A percentile compares a stretch with the other conserved stretches of the same genome.
These are phyloP conservation scores for Perkinsus olseni DNA, from an alignment of 169 alveolate genomes.

Conservation along the genomic window DNA sequence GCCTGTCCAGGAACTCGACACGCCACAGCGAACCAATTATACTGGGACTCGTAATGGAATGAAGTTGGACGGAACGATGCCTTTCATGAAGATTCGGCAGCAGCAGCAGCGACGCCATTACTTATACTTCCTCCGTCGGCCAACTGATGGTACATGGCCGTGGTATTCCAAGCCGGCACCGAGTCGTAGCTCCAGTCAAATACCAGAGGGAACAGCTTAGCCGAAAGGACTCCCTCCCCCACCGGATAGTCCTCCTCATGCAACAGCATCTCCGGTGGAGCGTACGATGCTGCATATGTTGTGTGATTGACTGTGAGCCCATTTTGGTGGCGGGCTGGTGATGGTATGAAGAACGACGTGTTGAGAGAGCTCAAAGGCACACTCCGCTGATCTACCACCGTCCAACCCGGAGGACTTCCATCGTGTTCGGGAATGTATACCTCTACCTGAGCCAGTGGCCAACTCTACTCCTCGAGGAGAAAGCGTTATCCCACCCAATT, in stretches of 20 bases:
- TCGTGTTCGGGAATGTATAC: neutral
- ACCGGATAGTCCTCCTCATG: neutral
- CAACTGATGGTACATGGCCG: neutral
- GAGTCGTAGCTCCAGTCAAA: neutral
- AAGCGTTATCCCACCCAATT: neutral
- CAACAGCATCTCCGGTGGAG: neutral
- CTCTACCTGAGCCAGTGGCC: neutral
- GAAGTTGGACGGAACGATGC: too few species aligned
- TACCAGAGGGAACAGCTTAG: neutral
- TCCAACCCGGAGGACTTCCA: neutral
- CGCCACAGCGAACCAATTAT: too few species aligned
- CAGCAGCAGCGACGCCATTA: neutral
- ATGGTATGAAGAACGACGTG: neutral
- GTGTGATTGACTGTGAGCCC: neutral
- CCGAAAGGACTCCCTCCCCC: neutral
- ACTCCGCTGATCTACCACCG: neutral
- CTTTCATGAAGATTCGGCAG: neutral
- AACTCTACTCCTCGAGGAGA: neutral
- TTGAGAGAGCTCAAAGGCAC: neutral
- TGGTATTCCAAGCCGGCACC: neutral
- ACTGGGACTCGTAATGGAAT: too few species aligned
- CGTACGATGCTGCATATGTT: neutral
- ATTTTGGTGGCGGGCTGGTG: neutral
- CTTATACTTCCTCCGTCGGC: neutral
- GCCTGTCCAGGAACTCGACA: too few species aligned